Evolutionary conservation across 345 rosid species (phyloP).

Genomic region (Noccaea bulbosa): DNA sequence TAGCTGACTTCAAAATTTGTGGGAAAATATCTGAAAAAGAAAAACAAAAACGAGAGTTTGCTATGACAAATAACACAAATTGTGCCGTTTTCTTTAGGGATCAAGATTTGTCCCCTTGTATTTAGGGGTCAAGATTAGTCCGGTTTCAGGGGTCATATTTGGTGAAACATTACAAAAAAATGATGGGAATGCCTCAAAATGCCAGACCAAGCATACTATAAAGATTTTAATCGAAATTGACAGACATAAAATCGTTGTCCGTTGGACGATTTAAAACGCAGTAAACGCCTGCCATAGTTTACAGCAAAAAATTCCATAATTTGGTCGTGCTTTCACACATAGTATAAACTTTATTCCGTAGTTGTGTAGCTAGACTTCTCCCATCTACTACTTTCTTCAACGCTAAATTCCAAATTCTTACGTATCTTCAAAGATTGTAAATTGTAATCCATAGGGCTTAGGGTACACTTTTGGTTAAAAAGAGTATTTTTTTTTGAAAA

Average conservation of each 20-base stretch:
- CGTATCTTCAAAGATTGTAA: conserved; percentile 36
- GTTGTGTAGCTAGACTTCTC: conserved; percentile 36
- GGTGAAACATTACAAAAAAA: not conserved
- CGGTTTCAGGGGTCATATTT: conserved; percentile 20
- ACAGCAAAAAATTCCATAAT: conserved; percentile 12
- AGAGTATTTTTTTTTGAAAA: too few relatives aligned
- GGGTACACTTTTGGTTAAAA: too few relatives aligned
- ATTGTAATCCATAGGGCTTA: not conserved
- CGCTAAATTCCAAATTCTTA: conserved; percentile 28
- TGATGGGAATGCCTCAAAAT: conserved; percentile 11
- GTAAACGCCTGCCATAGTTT: conserved; percentile 1
- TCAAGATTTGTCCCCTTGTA: not conserved
- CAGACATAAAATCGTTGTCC: conserved; percentile 1
- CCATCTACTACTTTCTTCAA: conserved; percentile 34
- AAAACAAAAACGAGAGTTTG: not conserved
- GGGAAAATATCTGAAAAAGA: too few relatives aligned
- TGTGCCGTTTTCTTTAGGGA: not conserved
- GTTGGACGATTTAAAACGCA: conserved; percentile 18
- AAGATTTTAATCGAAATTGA: conserved; percentile 20
- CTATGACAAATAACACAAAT: not conserved
- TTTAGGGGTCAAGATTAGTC: conserved; percentile 21
- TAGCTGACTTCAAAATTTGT: too few relatives aligned
- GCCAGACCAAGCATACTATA: conserved; percentile 10
- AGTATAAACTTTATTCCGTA: conserved; percentile 34
- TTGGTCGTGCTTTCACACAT: conserved; percentile 38